Base-by-base conservation (phyloP, 2,329 filamentous ascomycete genomes). In the Cytospora leucostoma region DNA sequence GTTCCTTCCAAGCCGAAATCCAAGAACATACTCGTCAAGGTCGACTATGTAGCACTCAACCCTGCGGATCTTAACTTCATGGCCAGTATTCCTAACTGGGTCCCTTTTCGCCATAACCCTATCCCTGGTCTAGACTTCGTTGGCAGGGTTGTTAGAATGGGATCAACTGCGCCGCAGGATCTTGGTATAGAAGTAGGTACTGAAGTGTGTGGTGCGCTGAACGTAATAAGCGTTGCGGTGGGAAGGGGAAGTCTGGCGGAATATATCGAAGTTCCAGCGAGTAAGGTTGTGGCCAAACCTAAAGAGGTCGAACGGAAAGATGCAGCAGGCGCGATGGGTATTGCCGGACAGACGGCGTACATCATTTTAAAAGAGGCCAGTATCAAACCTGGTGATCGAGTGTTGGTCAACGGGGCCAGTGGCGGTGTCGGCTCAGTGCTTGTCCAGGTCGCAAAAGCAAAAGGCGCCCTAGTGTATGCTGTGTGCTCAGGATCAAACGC, bases 331-430 rank as follows among this genome's bases (percentile, higher is more conserved):
- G 70, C 75, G 34, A 58, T 77, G 34, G 73, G 76, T 17, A 68
- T 76, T 13, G 69, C 72, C 0, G 75, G 72, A 8, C 75, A 76
- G 67, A 77, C 75, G 15, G 74, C 72, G 1, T 59, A 66, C n/a
- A 59, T 72, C 13, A 61, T 74, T 56, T 49, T 75, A 49, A 66
- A 63, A 10, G 69, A 71, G 44, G 68, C 71, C 0, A 47, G 59
- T 2, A 44, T 75, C 6, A 52, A 54, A 55, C 7, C 15, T 3
- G 70, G 70, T 4, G 66, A 72, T 38, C 67, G 62, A 2, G 78
- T 83, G 40, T 67, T 84, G 54, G 72, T 84, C 4, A 81, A 83
- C 66, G 82, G 80, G 4, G 82, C 79, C 21, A 82, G 80, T 67
- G 81, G 82, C 0, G 81, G 80, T 13, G 78, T 84, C 7, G 82